A percentile compares a stretch with the other conserved stretches of the same genome.
These are phyloP conservation scores for Strigomonas culicis DNA, from an alignment of 208 protist genomes.

Conservation along the genomic window DNA sequence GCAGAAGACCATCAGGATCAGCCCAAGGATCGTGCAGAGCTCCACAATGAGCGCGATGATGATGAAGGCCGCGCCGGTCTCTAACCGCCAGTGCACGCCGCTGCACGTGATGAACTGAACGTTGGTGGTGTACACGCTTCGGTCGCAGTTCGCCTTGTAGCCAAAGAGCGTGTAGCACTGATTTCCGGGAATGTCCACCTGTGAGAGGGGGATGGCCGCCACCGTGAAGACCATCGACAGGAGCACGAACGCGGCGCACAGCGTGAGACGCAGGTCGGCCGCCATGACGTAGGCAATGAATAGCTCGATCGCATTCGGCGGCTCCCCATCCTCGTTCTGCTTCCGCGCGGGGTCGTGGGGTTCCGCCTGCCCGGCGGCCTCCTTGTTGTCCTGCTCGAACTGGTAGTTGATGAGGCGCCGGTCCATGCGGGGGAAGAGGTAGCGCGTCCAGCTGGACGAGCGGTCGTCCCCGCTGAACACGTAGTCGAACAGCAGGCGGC, in stretches of 20 bases:
- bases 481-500: background rate
- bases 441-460: constrained; percentile 5
- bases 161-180: constrained; percentile 77
- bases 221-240: constrained; percentile 34
- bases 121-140: constrained; percentile 26
- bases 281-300: constrained; percentile 29
- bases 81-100: constrained; percentile 23
- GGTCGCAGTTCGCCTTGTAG: constrained; percentile 67
- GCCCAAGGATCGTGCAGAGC: constrained; percentile 24
- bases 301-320: constrained; percentile 39
- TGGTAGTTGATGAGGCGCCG: constrained; percentile 26
- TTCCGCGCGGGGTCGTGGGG: constrained; percentile 4
- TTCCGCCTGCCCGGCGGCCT: constrained; percentile 3
- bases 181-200: constrained; percentile 31
- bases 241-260: constrained; percentile 31
- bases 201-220: constrained; percentile 44
- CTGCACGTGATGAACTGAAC: constrained; percentile 33
- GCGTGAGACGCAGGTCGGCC: constrained; percentile 27
- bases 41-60: constrained; percentile 46
- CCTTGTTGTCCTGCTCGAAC: constrained; percentile 7
- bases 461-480: constrained; percentile 12
- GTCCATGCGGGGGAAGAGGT: constrained; percentile 48
- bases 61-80: constrained; percentile 55
- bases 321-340: background rate
- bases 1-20: constrained; percentile 25